Evolutionary conservation across 2,329 filamentous ascomycete genomes (phyloP), one percentile per base, ranked within the genome.

Genomic region (Calonectria hongkongensis): DNA sequence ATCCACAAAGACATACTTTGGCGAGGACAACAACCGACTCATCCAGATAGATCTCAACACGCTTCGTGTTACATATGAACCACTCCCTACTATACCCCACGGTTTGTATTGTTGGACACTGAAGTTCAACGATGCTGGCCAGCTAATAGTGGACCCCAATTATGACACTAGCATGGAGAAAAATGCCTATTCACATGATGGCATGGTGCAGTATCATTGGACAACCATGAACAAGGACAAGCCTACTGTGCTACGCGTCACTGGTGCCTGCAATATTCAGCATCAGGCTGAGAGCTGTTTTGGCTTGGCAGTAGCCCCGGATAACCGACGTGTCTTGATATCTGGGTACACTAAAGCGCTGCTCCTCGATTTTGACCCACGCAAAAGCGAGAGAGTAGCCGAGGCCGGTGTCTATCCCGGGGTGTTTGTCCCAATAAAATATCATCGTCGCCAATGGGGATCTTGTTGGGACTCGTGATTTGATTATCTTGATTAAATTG

Each of bases 251-350:
- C 4, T 47, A 10, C 39, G 28, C 0, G 58, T 63, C 3, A 63
- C 58, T 12, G 58, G 58, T 21, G 58, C 58, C 18, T 30, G 41
- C 3, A 21, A 63, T 16, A 63, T 47, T 12, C 45, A 21, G 16
- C 58, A 63, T 41, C 9, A 63, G 13, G 58, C 58, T 13, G 58
- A 63, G 41, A 63, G 58, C 18, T 63, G 58, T 30, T 63, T 63
- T 63, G 58, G 25, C 9, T 16, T 47, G 6, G 58, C 39, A 4
- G 58, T 63, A 2, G 45, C 58, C 2, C 58, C 58, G 3, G 41
- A 60, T 18, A 60, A 60, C 27, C 54, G 41, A 0, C 28, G 27
- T 16, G 25, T 63, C 2, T 5, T 63, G 41, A 63, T 63, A 8
- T 63, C 58, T 8, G 58, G 58, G 2, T 63, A 63, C 28, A 47